These are phyloP conservation scores for Lentinula boryana DNA, from an alignment of 768 basidiomycete genomes.

Conservation along the genomic window DNA sequence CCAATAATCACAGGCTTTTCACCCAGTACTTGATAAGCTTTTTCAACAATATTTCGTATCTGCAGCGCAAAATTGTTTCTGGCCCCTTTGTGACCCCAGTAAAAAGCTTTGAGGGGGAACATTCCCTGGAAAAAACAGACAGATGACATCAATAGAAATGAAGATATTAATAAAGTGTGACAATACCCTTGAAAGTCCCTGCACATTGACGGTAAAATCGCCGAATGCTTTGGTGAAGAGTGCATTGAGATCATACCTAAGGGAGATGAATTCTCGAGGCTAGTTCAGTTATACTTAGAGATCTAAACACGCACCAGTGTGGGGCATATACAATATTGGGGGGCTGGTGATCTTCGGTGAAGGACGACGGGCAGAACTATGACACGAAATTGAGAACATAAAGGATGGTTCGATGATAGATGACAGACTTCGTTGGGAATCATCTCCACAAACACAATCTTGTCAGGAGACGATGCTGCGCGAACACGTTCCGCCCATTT, in stretches of 20 bases:
- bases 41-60: conserved; percentile 70
- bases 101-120: conserved; percentile 74
- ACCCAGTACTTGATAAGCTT: conserved; percentile 63
- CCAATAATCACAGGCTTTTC: conserved; percentile 84
- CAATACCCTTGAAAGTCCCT: conserved; percentile 77
- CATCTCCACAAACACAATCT: conserved; percentile 72
- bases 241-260: conserved; percentile 88
- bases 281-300: conserved; percentile 26
- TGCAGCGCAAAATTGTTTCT: conserved; percentile 81
- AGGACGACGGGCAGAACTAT: conserved; percentile 76
- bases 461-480: conserved; percentile 38
- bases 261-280: not conserved
- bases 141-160: not conserved
- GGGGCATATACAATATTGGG: conserved; percentile 66
- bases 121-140: conserved; percentile 53
- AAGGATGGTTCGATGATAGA: not conserved
- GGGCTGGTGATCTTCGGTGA: conserved; percentile 61
- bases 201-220: conserved; percentile 87
- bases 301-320: conserved; percentile 52
- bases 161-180: not conserved
- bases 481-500: conserved; percentile 63
- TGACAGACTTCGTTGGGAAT: conserved; percentile 85
- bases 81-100: conserved; percentile 82
- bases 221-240: conserved; percentile 83
- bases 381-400: not conserved